phyloP scores from a whole-genome alignment of 176 grass and related monocot species.

The Musa itinerans region DNA sequence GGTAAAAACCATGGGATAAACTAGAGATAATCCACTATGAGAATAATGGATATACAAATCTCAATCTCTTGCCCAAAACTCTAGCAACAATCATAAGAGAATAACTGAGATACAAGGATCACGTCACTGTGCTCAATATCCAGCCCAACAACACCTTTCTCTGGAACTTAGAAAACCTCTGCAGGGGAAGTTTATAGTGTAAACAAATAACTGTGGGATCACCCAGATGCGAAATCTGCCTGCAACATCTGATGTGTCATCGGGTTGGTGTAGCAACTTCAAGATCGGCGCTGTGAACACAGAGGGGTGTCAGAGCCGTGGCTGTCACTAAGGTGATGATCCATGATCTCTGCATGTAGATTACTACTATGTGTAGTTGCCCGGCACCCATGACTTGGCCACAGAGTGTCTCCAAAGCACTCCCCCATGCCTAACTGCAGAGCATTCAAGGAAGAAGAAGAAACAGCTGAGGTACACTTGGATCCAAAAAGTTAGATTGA shows the following conservation, averaged over 20 bases:
- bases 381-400: slow-evolving; percentile 58
- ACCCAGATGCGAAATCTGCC: slow-evolving; percentile 39
- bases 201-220: slow-evolving; percentile 47
- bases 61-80: no score
- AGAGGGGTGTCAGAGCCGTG: slow-evolving; percentile 32
- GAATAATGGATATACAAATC: no score
- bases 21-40: no score
- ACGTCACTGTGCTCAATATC: no score
- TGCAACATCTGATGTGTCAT: slow-evolving; percentile 28
- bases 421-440: slow-evolving; percentile 71
- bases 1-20: no score
- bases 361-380: slow-evolving; percentile 49
- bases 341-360: slow-evolving; percentile 76
- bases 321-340: slow-evolving; percentile 45
- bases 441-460: not conserved
- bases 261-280: slow-evolving; percentile 34
- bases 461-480: not conserved
- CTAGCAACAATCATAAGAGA: no score
- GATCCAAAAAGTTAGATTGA: no score
- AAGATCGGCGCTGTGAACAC: slow-evolving; percentile 40
- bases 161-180: slow-evolving; percentile 77
- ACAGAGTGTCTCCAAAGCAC: slow-evolving; percentile 71
- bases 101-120: no score
- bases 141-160: slow-evolving; percentile 57
- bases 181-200: slow-evolving; percentile 52